These are phyloP conservation scores for Seiridium unicorne DNA, from an alignment of 2,329 filamentous ascomycete species.

Conservation along the genomic window DNA sequence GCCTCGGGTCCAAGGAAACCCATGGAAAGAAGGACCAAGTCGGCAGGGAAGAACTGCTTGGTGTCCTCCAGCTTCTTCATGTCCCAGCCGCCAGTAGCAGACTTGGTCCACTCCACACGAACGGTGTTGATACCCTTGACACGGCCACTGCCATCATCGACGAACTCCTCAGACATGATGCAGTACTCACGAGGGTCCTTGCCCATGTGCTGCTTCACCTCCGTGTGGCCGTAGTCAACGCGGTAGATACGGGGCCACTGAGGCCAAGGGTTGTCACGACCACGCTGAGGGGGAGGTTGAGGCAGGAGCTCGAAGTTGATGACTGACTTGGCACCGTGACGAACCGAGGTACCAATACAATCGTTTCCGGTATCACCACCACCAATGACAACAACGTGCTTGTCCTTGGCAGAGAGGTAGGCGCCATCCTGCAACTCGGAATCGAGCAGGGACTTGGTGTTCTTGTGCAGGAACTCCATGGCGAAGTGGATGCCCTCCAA, in stretches of 20 bases:
- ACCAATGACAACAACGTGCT: constrained; percentile 94
- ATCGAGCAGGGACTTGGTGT: constrained; percentile 96
- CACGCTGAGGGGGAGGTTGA: constrained; percentile 87
- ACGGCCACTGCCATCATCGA: constrained; percentile 80
- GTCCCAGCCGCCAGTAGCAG: constrained; percentile 86
- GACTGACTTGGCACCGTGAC: constrained; percentile 92
- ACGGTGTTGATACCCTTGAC: constrained; percentile 96
- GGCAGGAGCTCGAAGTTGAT: constrained; percentile 96
- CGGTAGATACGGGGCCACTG: constrained; percentile 98
- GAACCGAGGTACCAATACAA: constrained; percentile 94
- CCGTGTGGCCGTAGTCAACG: constrained; percentile 95
- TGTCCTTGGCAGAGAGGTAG: constrained; percentile 94
- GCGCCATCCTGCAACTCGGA: constrained; percentile 78
- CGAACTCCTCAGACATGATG: constrained; percentile 97
- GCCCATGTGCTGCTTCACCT: constrained; percentile 94
- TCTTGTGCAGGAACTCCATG: constrained; percentile 96
- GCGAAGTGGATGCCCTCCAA: constrained; percentile 91
- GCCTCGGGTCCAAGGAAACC: constrained; percentile 94
- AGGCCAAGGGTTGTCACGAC: constrained; percentile 94
- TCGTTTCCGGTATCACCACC: constrained; percentile 98
- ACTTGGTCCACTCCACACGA: constrained; percentile 95
- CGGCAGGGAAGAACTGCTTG: constrained; percentile 94
- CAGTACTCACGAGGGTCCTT: constrained; percentile 96
- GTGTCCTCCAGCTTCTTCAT: constrained; percentile 97
- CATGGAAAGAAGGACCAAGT: constrained; percentile 93